A percentile compares a stretch with the other conserved stretches of the same genome.
These are phyloP conservation scores for Rhododendron williamsianum DNA, from an alignment of 148 eudicot species.

Conservation along the genomic window DNA sequence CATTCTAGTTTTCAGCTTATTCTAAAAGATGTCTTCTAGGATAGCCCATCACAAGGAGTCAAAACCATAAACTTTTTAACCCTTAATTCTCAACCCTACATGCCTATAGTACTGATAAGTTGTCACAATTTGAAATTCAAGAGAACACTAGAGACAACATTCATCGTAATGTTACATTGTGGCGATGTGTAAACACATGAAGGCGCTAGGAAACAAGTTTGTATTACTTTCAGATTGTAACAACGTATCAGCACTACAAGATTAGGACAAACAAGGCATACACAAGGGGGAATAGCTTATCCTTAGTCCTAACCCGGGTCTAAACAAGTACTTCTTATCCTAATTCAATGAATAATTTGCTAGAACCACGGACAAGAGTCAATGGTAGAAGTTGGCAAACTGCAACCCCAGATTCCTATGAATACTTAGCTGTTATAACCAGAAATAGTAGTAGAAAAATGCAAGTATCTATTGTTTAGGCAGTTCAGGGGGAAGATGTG, in stretches of 20 bases:
- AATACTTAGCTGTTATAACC: background rate
- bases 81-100: background rate
- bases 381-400: slow-evolving; percentile 9
- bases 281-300: background rate
- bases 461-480: background rate
- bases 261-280: background rate
- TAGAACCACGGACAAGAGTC: slow-evolving; percentile 11
- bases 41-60: background rate
- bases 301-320: background rate
- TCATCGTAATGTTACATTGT: background rate
- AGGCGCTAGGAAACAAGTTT: background rate
- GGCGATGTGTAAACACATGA: background rate
- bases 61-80: background rate
- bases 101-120: background rate
- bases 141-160: background rate
- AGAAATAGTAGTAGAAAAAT: background rate
- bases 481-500: background rate
- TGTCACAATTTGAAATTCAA: background rate
- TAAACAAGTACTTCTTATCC: background rate
- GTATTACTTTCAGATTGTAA: background rate
- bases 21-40: background rate
- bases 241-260: background rate
- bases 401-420: slow-evolving; percentile 9
- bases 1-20: background rate
- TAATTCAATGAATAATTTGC: background rate